phyloP scores from a whole-genome alignment of 2,329 filamentous ascomycete genomes.

The Pseudogymnoascus sp. region DNA sequence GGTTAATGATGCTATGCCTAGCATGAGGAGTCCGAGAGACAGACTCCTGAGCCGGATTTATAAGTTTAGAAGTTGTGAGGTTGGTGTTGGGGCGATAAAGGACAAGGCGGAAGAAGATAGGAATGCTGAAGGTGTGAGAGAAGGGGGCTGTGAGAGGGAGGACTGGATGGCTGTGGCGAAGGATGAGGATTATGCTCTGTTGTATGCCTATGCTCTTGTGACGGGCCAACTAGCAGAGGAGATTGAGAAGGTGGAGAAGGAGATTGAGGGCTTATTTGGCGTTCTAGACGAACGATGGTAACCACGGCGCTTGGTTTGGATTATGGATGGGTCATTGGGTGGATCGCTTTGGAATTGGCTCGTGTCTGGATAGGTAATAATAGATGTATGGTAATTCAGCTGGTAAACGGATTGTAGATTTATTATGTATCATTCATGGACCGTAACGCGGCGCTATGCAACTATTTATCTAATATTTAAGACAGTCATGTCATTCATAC shows the following conservation, averaged over 20 bases:
- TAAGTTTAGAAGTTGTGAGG: constrained; percentile 63
- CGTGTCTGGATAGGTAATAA: background rate
- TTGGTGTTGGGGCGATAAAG: constrained; percentile 18
- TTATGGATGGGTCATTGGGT: background rate
- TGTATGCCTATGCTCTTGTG: constrained; percentile 81
- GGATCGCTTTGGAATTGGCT: background rate
- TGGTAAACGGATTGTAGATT: background rate
- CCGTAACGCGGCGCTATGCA: constrained; percentile 6
- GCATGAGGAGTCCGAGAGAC: constrained; percentile 72
- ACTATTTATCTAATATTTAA: background rate
- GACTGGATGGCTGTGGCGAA: constrained; percentile 36
- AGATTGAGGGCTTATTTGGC: constrained; percentile 57
- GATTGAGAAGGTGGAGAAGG: constrained; percentile 50
- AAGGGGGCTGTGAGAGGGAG: background rate
- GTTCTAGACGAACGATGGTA: constrained; percentile 51
- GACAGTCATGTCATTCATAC: background rate
- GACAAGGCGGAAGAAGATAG: constrained; percentile 20
- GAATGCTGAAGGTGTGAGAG: constrained; percentile 9
- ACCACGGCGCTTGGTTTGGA: constrained; percentile 36
- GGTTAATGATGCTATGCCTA: constrained; percentile 72
- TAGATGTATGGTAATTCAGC: background rate
- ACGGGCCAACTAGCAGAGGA: constrained; percentile 60
- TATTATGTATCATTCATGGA: constrained; percentile 1
- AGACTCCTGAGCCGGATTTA: constrained; percentile 80
- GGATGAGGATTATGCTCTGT: constrained; percentile 77